These are phyloP conservation scores for Exophiala viscosa DNA, from an alignment of 2,329 filamentous ascomycete species.

Conservation along the genomic window DNA sequence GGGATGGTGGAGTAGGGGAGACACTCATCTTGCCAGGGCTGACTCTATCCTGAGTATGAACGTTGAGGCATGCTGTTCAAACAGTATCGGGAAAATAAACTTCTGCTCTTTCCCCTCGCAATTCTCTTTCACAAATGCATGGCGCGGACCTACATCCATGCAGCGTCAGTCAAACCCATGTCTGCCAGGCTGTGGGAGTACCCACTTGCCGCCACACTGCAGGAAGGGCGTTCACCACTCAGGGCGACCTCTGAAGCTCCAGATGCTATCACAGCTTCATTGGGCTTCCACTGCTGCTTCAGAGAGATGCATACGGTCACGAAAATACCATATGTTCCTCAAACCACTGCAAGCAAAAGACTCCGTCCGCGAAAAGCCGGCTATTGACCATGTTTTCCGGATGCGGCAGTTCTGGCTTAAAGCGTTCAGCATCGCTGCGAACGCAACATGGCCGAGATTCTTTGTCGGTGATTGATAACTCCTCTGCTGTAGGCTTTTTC, in stretches of 20 bases:
- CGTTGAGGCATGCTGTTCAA: not conserved
- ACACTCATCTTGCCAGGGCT: not conserved
- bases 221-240: not conserved
- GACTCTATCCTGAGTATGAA: not conserved
- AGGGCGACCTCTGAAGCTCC: not conserved
- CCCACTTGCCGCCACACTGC: constrained; percentile 1
- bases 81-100: not conserved
- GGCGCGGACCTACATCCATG: not conserved
- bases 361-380: constrained; percentile 10
- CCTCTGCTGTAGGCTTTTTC: constrained; percentile 18
- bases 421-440: constrained; percentile 12
- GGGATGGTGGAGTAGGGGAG: constrained; percentile 10
- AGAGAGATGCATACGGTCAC: not conserved
- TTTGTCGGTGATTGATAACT: constrained; percentile 20
- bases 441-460: constrained; percentile 14
- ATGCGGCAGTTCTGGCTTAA: constrained; percentile 17
- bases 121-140: too few species aligned
- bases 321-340: constrained; percentile 12
- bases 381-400: constrained; percentile 11
- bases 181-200: not conserved
- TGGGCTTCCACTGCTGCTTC: constrained; percentile 1
- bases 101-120: too few species aligned
- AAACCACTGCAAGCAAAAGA: constrained; percentile 20
- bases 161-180: not conserved
- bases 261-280: not conserved